phyloP scores from a whole-genome alignment of 2,329 filamentous ascomycete species.

The Pseudogymnoascus sp. region DNA sequence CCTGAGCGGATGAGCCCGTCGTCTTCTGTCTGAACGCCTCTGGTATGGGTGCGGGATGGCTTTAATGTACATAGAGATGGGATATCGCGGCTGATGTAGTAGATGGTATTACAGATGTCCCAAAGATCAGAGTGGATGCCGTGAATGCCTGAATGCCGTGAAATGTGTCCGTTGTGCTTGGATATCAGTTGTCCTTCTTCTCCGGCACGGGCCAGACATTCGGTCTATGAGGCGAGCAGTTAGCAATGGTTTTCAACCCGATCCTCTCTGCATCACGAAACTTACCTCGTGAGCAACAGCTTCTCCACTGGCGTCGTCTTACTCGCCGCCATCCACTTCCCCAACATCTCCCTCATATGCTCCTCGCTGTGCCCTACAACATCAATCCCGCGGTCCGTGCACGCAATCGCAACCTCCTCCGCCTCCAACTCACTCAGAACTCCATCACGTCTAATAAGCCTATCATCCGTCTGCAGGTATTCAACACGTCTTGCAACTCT shows the following conservation, averaged over 20 bases:
- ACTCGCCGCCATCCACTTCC: slow-evolving; percentile 34
- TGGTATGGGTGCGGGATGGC: background rate
- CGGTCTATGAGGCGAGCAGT: background rate
- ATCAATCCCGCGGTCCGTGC: slow-evolving; percentile 60
- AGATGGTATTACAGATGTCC: background rate
- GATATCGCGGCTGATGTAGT: slow-evolving; percentile 1
- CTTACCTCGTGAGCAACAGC: slow-evolving; percentile 31
- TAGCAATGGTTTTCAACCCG: background rate
- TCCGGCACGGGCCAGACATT: background rate
- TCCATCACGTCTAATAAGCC: slow-evolving; percentile 55
- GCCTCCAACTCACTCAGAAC: slow-evolving; percentile 50
- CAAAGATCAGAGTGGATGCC: background rate
- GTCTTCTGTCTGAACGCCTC: background rate
- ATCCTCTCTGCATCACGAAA: background rate
- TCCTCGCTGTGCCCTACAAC: slow-evolving; percentile 37
- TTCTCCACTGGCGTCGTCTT: slow-evolving; percentile 25
- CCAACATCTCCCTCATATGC: slow-evolving; percentile 32
- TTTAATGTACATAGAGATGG: background rate
- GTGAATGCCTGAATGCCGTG: background rate
- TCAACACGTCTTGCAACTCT: slow-evolving; percentile 47
- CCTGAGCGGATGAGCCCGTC: background rate
- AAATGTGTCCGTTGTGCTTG: background rate
- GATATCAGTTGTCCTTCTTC: background rate
- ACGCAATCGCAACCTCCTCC: slow-evolving; percentile 63
- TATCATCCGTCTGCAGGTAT: slow-evolving; percentile 66